Evolutionary conservation across 2,329 filamentous ascomycete genomes (phyloP).

Genomic region (Trichoderma afroharzianum): DNA sequence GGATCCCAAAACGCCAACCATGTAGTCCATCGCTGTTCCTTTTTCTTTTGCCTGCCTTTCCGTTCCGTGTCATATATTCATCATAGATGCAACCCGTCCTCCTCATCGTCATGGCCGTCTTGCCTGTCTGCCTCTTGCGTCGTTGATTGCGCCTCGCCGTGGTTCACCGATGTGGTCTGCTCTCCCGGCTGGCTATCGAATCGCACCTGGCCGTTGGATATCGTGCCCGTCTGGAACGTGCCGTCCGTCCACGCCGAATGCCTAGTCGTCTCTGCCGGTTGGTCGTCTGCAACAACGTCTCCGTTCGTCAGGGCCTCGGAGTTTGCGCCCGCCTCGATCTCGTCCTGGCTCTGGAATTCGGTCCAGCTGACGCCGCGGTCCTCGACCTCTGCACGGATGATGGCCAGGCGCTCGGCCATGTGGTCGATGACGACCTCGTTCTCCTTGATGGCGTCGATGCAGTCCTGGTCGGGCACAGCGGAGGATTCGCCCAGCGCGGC

Average conservation of each 20-base stretch:
- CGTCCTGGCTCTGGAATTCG: slow-evolving; percentile 51
- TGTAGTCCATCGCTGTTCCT: not conserved
- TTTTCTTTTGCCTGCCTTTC: not conserved
- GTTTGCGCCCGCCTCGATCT: slow-evolving; percentile 30
- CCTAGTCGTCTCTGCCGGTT: slow-evolving; percentile 2
- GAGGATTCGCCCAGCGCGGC: slow-evolving; percentile 26
- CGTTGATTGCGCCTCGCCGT: slow-evolving; percentile 59
- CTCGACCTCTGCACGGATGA: slow-evolving; percentile 64
- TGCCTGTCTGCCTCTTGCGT: slow-evolving; percentile 54
- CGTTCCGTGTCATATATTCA: not conserved
- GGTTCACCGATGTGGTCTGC: slow-evolving; percentile 41
- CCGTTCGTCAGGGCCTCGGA: slow-evolving; percentile 5
- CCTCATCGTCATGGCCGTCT: slow-evolving; percentile 42
- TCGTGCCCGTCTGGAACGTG: slow-evolving; percentile 59
- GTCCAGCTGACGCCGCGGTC: slow-evolving; percentile 53
- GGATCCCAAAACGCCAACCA: slow-evolving; percentile 26
- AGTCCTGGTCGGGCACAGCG: slow-evolving; percentile 59
- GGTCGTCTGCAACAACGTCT: not conserved
- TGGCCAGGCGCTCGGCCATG: slow-evolving; percentile 61
- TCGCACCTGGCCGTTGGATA: slow-evolving; percentile 48
- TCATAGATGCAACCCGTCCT: slow-evolving; percentile 61
- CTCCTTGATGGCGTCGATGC: slow-evolving; percentile 69
- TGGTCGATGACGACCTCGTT: slow-evolving; percentile 66
- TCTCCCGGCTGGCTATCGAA: slow-evolving; percentile 35
- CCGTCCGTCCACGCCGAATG: slow-evolving; percentile 58